phyloP scores from a whole-genome alignment of 2,329 filamentous ascomycete species.

The Ceratocystis cubensis region DNA sequence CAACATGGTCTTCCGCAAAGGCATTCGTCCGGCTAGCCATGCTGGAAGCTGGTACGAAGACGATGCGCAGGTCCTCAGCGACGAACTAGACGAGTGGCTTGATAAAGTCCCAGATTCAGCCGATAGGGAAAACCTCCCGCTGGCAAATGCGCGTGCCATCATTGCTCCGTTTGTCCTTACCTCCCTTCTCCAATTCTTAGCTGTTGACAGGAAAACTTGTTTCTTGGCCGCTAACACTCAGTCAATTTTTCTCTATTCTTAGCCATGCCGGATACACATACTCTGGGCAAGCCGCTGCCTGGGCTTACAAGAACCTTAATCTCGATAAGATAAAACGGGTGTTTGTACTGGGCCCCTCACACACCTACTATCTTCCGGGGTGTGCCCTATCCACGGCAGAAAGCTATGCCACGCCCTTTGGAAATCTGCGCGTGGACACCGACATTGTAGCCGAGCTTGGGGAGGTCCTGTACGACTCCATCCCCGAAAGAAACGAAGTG shows the following conservation, averaged over 20 bases:
- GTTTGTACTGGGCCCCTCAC: conserved; percentile 86
- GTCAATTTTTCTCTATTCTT: not conserved
- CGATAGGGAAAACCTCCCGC: conserved; percentile 49
- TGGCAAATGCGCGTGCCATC: conserved; percentile 64
- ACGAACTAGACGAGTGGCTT: conserved; percentile 66
- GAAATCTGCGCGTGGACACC: conserved; percentile 53
- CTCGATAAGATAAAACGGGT: conserved; percentile 71
- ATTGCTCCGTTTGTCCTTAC: conserved; percentile 68
- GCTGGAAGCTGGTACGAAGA: conserved; percentile 80
- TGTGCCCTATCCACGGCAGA: conserved; percentile 64
- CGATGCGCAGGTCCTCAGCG: conserved; percentile 44
- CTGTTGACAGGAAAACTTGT: not conserved
- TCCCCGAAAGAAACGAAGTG: conserved; percentile 56
- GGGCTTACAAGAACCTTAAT: conserved; percentile 84
- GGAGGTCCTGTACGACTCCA: conserved; percentile 34
- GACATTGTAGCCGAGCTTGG: conserved; percentile 40
- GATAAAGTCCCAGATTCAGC: conserved; percentile 53
- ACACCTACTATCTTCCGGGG: conserved; percentile 67
- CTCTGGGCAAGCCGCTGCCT: conserved; percentile 83
- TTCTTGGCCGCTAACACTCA: conserved; percentile 5
- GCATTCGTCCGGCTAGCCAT: conserved; percentile 49
- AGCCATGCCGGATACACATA: conserved; percentile 92
- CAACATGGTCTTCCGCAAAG: conserved; percentile 14
- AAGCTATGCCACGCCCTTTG: conserved; percentile 62
- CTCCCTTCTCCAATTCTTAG: not conserved